Conservation (phyloP, 2,329 filamentous ascomycete species). For the Graphiopsis chlorocephala region DNA sequence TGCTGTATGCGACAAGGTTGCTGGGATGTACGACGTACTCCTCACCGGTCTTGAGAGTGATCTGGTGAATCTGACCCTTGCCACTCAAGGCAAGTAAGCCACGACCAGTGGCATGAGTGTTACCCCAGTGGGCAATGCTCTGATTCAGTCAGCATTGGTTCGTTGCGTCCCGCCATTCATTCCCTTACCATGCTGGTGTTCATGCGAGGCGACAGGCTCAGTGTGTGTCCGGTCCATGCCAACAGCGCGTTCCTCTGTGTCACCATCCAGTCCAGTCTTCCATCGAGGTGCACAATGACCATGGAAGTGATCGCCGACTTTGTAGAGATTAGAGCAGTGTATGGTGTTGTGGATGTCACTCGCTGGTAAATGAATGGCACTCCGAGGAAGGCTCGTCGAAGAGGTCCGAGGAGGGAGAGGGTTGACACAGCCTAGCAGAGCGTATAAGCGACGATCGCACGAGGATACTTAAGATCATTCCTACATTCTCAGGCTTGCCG, state of each 20-base stretch:
- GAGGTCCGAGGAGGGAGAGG: constrained; percentile 79
- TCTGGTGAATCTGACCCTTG: constrained; percentile 83
- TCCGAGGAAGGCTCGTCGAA: constrained; percentile 74
- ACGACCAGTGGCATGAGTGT: constrained; percentile 80
- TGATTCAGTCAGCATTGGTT: constrained; percentile 41
- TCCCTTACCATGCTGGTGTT: constrained; percentile 64
- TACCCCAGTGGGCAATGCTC: constrained; percentile 85
- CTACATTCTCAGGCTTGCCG: constrained; percentile 84
- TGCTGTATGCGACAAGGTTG: constrained; percentile 87
- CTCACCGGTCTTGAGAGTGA: constrained; percentile 77
- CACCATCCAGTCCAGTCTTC: constrained; percentile 92
- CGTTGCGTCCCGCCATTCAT: neutral
- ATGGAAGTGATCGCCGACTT: constrained; percentile 85
- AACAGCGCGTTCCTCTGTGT: constrained; percentile 81
- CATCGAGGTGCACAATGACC: constrained; percentile 83
- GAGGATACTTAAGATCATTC: neutral
- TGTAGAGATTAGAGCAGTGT: constrained; percentile 84
- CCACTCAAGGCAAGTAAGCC: constrained; percentile 82
- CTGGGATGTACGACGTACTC: constrained; percentile 86
- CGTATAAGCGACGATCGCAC: constrained; percentile 10
- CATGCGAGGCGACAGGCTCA: constrained; percentile 71
- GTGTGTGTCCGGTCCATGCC: constrained; percentile 93
- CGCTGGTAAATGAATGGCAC: constrained; percentile 94
- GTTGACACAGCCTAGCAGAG: constrained; percentile 73
- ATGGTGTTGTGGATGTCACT: constrained; percentile 80